Conservation (phyloP, 768 basidiomycete genomes). For the Tylopilus plumbeoviolaceoides region DNA sequence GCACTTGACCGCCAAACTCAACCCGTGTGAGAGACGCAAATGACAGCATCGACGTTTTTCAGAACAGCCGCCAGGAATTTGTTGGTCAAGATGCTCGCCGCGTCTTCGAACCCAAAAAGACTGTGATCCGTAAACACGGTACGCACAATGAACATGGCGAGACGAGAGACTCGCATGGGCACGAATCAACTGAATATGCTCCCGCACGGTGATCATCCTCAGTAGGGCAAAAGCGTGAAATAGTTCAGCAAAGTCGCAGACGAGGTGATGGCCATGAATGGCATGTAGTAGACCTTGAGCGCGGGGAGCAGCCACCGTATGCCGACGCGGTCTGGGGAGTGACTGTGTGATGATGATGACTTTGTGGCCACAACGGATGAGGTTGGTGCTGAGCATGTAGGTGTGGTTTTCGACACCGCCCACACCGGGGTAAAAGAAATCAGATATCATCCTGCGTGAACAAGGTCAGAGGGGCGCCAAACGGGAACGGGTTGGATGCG, state of each 20-base stretch:
- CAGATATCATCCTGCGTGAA: conserved; percentile 77
- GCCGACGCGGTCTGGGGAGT: conserved; percentile 80
- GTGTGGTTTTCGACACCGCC: conserved; percentile 98
- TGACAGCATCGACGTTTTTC: conserved; percentile 88
- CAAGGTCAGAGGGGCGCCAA: background rate
- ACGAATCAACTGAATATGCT: conserved; percentile 83
- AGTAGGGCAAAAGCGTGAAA: conserved; percentile 90
- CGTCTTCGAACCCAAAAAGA: conserved; percentile 94
- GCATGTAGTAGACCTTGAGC: conserved; percentile 93
- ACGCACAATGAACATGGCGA: conserved; percentile 79
- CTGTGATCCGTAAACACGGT: conserved; percentile 98
- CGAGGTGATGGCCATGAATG: conserved; percentile 82
- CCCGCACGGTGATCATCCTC: conserved; percentile 81
- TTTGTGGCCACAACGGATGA: conserved; percentile 82
- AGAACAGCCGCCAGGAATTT: conserved; percentile 86
- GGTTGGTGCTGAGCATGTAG: conserved; percentile 82
- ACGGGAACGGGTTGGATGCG: background rate
- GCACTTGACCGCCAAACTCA: conserved; percentile 31
- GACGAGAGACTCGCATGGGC: conserved; percentile 89
- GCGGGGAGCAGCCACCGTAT: conserved; percentile 84
- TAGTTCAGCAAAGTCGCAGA: conserved; percentile 94
- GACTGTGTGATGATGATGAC: conserved; percentile 95
- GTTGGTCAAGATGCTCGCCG: conserved; percentile 95
- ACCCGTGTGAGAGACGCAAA: conserved; percentile 98
- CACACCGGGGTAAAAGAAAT: conserved; percentile 93